Evolutionary conservation across 2,329 filamentous ascomycete genomes (phyloP).

Genomic region (Apiospora sp.): DNA sequence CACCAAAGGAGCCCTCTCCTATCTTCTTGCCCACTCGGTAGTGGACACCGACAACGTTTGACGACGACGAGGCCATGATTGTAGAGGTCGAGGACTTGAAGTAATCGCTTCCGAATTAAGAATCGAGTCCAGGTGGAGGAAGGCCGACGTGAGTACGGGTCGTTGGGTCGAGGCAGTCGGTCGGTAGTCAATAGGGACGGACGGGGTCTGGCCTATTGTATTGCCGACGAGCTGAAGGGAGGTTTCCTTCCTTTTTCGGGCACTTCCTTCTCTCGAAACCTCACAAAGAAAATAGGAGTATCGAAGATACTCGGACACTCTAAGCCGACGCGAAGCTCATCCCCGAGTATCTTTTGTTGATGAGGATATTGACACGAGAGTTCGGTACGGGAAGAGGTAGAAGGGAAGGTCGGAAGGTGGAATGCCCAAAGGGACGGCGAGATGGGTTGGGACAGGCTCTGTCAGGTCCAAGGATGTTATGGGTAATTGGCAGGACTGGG

Average conservation of each 20-base stretch:
- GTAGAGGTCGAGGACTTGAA: conserved; percentile 26
- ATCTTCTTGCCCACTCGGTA: conserved; percentile 99
- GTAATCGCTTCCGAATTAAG: neutral
- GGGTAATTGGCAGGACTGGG: conserved; percentile 18
- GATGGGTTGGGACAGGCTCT: conserved; percentile 20
- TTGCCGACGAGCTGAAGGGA: conserved; percentile 12
- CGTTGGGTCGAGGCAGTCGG: conserved; percentile 26
- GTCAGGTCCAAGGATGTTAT: conserved; percentile 13
- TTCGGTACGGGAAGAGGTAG: neutral
- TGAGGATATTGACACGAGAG: conserved; percentile 16
- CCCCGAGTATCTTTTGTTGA: conserved; percentile 25
- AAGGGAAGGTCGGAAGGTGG: conserved; percentile 9
- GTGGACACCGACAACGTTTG: conserved; percentile 98
- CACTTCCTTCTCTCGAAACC: conserved; percentile 28
- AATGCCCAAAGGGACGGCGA: conserved; percentile 19
- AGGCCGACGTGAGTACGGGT: conserved; percentile 23
- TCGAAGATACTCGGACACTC: conserved; percentile 39
- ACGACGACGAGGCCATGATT: conserved; percentile 85
- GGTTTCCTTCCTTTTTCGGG: conserved; percentile 23
- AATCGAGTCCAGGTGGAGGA: conserved; percentile 3
- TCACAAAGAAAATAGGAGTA: conserved; percentile 34
- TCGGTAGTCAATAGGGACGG: conserved; percentile 11
- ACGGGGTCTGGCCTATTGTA: neutral
- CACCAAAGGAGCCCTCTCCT: conserved; percentile 96
- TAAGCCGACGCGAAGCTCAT: conserved; percentile 27